These are phyloP conservation scores for Salvia hispanica DNA, from an alignment of 257 asterid genomes.

Conservation along the genomic window DNA sequence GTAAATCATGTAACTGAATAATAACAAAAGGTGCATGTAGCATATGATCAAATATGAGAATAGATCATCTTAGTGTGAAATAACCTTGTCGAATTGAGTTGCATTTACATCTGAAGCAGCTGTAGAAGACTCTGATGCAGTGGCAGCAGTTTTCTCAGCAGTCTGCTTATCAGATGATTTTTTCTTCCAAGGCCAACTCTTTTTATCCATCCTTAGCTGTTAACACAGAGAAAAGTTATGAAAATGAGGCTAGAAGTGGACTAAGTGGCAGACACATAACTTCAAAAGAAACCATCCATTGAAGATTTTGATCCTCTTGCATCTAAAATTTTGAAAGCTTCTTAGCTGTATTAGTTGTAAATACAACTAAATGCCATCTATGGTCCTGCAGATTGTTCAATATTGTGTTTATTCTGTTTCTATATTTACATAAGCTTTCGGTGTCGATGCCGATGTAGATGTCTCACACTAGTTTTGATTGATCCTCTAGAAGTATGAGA, in stretches of 20 bases:
- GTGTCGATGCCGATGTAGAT: no score
- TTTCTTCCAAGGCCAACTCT: slow-evolving; percentile 99
- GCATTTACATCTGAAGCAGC: slow-evolving; percentile 48
- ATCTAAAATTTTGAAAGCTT: no score
- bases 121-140: slow-evolving; percentile 47
- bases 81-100: slow-evolving; percentile 63
- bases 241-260: slow-evolving; percentile 5
- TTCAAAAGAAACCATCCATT: background rate
- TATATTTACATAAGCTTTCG: no score
- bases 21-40: background rate
- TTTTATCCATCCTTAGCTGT: slow-evolving; percentile 67
- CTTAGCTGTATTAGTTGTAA: no score
- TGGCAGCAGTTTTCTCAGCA: slow-evolving; percentile 46
- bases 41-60: background rate
- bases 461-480: no score
- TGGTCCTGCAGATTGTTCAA: no score
- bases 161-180: slow-evolving; percentile 82
- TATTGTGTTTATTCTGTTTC: no score
- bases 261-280: background rate
- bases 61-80: slow-evolving; percentile 16
- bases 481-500: no score
- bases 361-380: no score
- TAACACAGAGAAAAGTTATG: slow-evolving; percentile 13
- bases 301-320: no score
- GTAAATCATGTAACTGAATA: background rate